Conservation (phyloP, 495 filamentous ascomycete species). For the Talaromyces proteolyticus region DNA sequence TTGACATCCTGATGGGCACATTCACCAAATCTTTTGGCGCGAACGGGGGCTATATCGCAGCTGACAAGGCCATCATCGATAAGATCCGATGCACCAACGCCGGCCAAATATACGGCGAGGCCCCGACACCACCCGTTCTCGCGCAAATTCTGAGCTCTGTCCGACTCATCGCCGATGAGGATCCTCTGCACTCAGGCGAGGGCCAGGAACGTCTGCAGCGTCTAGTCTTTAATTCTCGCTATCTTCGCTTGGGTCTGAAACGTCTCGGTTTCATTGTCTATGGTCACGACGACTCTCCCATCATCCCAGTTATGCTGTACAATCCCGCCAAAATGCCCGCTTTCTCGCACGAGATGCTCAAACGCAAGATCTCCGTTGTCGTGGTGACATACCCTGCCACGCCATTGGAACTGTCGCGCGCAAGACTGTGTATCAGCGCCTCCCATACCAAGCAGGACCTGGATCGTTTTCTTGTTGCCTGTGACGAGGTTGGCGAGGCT, state of each 20-base stretch:
- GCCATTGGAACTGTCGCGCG: slow-evolving; percentile 78
- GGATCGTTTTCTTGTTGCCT: slow-evolving; percentile 73
- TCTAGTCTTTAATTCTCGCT: slow-evolving; percentile 88
- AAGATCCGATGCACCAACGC: slow-evolving; percentile 74
- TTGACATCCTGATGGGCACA: slow-evolving; percentile 91
- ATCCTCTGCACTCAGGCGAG: slow-evolving; percentile 58
- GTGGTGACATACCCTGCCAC: slow-evolving; percentile 91
- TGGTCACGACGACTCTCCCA: slow-evolving; percentile 87
- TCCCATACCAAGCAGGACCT: slow-evolving; percentile 92
- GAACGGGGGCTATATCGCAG: slow-evolving; percentile 85
- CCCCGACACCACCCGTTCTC: slow-evolving; percentile 70
- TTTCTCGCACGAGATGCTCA: slow-evolving; percentile 89
- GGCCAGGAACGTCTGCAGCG: slow-evolving; percentile 84
- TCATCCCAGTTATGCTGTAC: slow-evolving; percentile 81
- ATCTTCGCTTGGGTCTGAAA: slow-evolving; percentile 84
- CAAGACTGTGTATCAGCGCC: slow-evolving; percentile 79
- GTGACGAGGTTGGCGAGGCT: slow-evolving; percentile 76
- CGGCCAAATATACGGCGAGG: slow-evolving; percentile 72
- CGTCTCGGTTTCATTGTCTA: slow-evolving; percentile 83
- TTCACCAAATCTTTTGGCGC: slow-evolving; percentile 91
- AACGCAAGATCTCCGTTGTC: slow-evolving; percentile 88
- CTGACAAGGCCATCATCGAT: slow-evolving; percentile 73
- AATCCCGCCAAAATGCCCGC: slow-evolving; percentile 88
- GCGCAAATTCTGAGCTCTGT: slow-evolving; percentile 77
- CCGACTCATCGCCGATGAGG: slow-evolving; percentile 70